A percentile compares a stretch with the other conserved stretches of the same genome.
phyloP scores from a whole-genome alignment of 495 filamentous ascomycete genomes.

The Penicillium steckii region DNA sequence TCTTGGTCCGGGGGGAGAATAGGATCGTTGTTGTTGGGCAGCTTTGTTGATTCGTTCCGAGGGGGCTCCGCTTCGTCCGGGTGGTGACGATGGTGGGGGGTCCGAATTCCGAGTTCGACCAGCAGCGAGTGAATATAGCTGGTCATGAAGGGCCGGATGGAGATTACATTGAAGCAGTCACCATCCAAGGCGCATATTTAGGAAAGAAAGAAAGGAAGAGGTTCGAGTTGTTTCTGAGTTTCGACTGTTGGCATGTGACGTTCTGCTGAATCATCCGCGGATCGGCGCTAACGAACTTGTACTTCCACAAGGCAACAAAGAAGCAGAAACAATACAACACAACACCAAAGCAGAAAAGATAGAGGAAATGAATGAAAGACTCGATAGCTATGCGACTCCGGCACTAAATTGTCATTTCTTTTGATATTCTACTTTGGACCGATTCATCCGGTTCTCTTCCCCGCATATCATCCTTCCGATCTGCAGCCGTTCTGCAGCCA shows the following conservation, averaged over 20 bases:
- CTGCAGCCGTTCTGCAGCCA: slow-evolving; percentile 6
- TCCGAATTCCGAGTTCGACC: slow-evolving; percentile 73
- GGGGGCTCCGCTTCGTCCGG: slow-evolving; percentile 12
- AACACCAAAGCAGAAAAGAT: too few relatives aligned
- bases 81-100: slow-evolving; percentile 52
- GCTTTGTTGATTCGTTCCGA: slow-evolving; percentile 17
- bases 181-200: slow-evolving; percentile 6
- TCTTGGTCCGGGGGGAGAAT: slow-evolving; percentile 15
- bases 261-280: slow-evolving; percentile 19
- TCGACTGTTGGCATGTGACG: slow-evolving; percentile 24
- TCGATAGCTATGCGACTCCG: neutral
- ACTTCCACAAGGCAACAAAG: neutral
- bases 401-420: neutral
- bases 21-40: slow-evolving; percentile 1
- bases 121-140: slow-evolving; percentile 71
- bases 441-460: neutral
- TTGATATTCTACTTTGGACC: slow-evolving; percentile 5
- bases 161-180: slow-evolving; percentile 19
- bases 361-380: neutral
- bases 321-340: neutral
- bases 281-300: neutral
- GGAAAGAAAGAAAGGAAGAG: slow-evolving; percentile 1
- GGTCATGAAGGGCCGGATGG: slow-evolving; percentile 55
- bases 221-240: neutral
- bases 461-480: slow-evolving; percentile 4